Base-by-base conservation (phyloP, 2,329 filamentous ascomycete species). In the Thielaviopsis ethacetica region DNA sequence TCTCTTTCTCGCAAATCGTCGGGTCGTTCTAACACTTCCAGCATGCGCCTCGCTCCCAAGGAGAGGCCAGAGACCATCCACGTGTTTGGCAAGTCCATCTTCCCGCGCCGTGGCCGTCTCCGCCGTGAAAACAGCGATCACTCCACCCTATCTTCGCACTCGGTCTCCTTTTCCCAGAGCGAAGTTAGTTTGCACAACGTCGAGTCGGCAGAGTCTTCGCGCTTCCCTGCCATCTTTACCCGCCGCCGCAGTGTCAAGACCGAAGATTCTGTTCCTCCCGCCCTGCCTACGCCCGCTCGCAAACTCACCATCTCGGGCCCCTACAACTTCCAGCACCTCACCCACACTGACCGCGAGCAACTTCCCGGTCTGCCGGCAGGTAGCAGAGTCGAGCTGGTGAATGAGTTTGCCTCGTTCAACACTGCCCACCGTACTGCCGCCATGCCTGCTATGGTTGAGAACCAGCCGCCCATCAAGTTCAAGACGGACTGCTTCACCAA, bases 261-360 rank as follows among this genome's bases (percentile, higher is more conserved):
- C 24, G 57, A 59, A 6, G 60, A 62, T 1, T 9, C 22, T 17
- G 34, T 55, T 12, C 27, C 54, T 9, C 34, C 54, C 22, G 34
- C 41, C n/a, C 67, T 68, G 10, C 53, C 63, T 4, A 22, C 57
- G 10, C 50, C 57, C 52, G 55, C 27, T 10, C 54, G 66, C 4
- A 65, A 65, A n/a, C 65, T 76, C 55, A 75, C 76, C 58, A 85
- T 85, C 58, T 85, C 82, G 0, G 76, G 73, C 0, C 82, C 82
- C 2, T 84, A 82, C 68, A 83, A 84, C 70, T 85, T 85, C 62
- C 81, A 84, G 65, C 82, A 85, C 67, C 73, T 85, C 38, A 76
- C 78, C 3, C 81, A 84, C 66, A 80, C 77, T 13, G 71, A 74
- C 13, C 76, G 75, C 53, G 75, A 81, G 30, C 71, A 76, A 55